phyloP scores from a whole-genome alignment of 2,329 filamentous ascomycete species.

The Coniochaeta hoffmannii region DNA sequence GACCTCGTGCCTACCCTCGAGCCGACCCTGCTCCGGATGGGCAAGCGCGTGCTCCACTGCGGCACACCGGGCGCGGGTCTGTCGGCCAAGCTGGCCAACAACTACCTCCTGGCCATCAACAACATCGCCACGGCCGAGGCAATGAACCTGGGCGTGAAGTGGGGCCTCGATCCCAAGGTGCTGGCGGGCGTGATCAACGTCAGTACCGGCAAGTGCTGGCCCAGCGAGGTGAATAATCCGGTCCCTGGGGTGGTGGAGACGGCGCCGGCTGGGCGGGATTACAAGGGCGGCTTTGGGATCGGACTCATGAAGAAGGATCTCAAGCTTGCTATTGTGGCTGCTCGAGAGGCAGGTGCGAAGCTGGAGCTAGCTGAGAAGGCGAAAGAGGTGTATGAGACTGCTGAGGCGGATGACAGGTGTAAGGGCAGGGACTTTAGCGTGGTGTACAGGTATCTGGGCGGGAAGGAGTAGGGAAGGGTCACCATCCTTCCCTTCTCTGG shows the following conservation, averaged over 20 bases:
- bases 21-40: slow-evolving; percentile 72
- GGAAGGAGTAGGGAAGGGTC: slow-evolving; percentile 33
- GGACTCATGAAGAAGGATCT: slow-evolving; percentile 77
- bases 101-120: slow-evolving; percentile 90
- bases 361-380: slow-evolving; percentile 59
- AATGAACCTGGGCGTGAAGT: slow-evolving; percentile 57
- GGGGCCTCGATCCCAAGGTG: slow-evolving; percentile 53
- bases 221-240: slow-evolving; percentile 91
- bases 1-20: slow-evolving; percentile 57
- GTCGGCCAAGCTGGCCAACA: slow-evolving; percentile 91
- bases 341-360: slow-evolving; percentile 56
- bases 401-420: slow-evolving; percentile 52
- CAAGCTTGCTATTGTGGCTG: slow-evolving; percentile 63
- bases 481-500: too few species aligned
- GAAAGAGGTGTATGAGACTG: slow-evolving; percentile 58
- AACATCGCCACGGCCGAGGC: slow-evolving; percentile 68
- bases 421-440: slow-evolving; percentile 74
- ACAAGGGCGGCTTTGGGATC: slow-evolving; percentile 69
- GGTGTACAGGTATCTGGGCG: slow-evolving; percentile 64
- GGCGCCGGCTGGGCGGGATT: slow-evolving; percentile 70
- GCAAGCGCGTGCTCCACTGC: slow-evolving; percentile 77
- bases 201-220: slow-evolving; percentile 93
- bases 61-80: slow-evolving; percentile 79
- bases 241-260: slow-evolving; percentile 75
- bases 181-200: slow-evolving; percentile 85